Percentiles rank a stretch among this genome's conserved stretches.
Evolutionary conservation across 2,329 filamentous ascomycete species (phyloP).

Genomic region (Sclerotiophoma versabilis): DNA sequence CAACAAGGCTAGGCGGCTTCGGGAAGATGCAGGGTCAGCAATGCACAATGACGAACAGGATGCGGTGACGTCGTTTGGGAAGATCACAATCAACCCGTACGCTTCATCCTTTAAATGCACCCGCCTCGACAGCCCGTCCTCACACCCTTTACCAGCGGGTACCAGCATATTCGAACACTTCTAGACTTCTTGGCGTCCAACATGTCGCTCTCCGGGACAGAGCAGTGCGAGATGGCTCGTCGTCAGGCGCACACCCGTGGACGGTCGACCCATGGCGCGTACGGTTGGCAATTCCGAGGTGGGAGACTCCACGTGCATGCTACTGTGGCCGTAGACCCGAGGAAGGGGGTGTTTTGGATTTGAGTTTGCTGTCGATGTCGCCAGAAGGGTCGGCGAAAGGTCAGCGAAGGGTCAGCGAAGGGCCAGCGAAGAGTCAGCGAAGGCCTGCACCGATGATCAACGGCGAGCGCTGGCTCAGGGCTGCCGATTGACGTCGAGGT

Average conservation of each 20-base stretch:
- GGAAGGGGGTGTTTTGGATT: background rate
- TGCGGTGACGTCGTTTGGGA: conserved; percentile 35
- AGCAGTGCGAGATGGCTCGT: conserved; percentile 20
- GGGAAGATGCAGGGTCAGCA: conserved; percentile 27
- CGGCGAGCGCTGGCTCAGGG: conserved; percentile 24
- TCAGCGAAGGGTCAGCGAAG: conserved; percentile 16
- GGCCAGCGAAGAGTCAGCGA: conserved; percentile 21
- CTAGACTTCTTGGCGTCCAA: conserved; percentile 42
- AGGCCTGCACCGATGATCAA: conserved; percentile 26
- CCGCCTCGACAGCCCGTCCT: conserved; percentile 28
- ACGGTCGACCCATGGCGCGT: conserved; percentile 3
- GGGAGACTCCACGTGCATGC: conserved; percentile 22
- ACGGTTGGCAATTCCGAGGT: conserved; percentile 18
- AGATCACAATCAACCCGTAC: conserved; percentile 26
- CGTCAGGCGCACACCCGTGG: conserved; percentile 22
- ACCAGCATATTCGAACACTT: conserved; percentile 40
- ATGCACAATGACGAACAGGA: conserved; percentile 40
- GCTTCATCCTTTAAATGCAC: conserved; percentile 28
- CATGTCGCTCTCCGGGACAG: conserved; percentile 25
- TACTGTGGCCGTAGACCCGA: conserved; percentile 21
- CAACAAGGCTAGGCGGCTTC: background rate
- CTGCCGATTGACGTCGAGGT: conserved; percentile 42
- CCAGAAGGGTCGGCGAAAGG: conserved; percentile 23
- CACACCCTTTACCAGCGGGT: conserved; percentile 23
- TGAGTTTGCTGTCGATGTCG: conserved; percentile 12